phyloP scores from a whole-genome alignment of 345 rosid species.

The Linum trigynum region DNA sequence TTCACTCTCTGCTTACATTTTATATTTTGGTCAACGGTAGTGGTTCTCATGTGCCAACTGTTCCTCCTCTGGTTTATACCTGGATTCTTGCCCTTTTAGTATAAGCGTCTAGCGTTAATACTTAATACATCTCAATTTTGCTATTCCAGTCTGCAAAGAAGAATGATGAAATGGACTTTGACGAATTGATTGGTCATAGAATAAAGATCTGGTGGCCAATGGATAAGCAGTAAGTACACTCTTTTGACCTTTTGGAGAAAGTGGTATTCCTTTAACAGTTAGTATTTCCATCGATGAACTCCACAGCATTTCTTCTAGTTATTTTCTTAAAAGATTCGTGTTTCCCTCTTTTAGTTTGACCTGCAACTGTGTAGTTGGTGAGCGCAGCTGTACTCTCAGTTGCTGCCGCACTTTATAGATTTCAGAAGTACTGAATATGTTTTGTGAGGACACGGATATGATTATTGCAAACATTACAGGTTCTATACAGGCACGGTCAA shows the following conservation, averaged over 20 bases:
- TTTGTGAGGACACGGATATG: background rate
- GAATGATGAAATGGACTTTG: conserved; percentile 40
- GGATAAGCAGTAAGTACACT: conserved; percentile 77
- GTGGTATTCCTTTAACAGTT: background rate
- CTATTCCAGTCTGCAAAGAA: conserved; percentile 52
- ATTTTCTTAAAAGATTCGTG: too few species aligned
- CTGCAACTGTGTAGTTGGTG: background rate
- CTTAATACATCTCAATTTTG: conserved; percentile 10
- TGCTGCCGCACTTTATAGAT: background rate
- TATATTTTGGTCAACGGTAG: too few species aligned
- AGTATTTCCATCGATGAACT: background rate
- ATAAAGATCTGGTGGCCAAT: conserved; percentile 99
- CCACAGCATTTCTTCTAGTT: too few species aligned
- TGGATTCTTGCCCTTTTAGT: background rate
- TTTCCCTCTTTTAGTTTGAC: too few species aligned
- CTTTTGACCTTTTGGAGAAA: background rate
- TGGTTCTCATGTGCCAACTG: too few species aligned
- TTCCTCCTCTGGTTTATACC: too few species aligned
- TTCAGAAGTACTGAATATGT: background rate
- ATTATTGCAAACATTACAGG: conserved; percentile 31
- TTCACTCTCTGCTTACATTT: too few species aligned
- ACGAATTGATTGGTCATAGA: conserved; percentile 72
- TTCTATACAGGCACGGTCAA: conserved; percentile 87
- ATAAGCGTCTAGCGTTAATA: background rate
- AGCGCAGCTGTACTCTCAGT: background rate